Conservation (phyloP, 768 basidiomycete genomes). For the Pleurotus tuoliensis region DNA sequence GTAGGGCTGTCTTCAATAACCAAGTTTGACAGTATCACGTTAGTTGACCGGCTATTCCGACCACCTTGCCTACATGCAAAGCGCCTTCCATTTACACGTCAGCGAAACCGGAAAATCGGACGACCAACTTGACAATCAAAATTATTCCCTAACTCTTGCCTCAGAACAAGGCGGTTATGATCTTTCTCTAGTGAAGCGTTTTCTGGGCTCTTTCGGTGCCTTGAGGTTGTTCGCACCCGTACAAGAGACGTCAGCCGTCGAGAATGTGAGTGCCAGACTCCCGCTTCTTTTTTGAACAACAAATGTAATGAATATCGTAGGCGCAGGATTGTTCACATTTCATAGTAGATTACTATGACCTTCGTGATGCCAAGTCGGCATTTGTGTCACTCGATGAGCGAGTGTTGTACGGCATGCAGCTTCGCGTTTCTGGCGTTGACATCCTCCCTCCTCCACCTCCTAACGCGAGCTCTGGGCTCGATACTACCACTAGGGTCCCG, state of each 20-base stretch:
- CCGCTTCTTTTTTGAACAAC: too few relatives aligned
- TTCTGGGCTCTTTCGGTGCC: conserved; percentile 31
- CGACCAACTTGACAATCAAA: conserved; percentile 9
- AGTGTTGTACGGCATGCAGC: conserved; percentile 46
- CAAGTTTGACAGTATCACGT: conserved; percentile 3
- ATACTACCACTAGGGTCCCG: conserved; percentile 3
- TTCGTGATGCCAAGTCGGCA: conserved; percentile 52
- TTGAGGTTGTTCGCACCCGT: conserved; percentile 17
- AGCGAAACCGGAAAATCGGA: conserved; percentile 20
- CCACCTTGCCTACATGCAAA: conserved; percentile 50
- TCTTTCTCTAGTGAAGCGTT: conserved; percentile 23
- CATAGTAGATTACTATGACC: conserved; percentile 63
- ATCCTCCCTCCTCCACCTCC: neutral
- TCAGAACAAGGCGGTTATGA: conserved; percentile 15
- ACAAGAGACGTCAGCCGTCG: neutral
- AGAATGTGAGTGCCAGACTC: conserved; percentile 19
- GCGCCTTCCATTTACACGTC: conserved; percentile 47
- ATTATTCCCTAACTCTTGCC: neutral
- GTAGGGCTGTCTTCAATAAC: conserved; percentile 5
- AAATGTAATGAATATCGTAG: neutral
- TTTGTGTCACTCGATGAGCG: conserved; percentile 45
- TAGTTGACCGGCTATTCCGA: conserved; percentile 54
- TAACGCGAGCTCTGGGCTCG: too few relatives aligned
- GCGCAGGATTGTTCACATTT: neutral
- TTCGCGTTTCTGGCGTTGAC: conserved; percentile 20